phyloP scores from a whole-genome alignment of 768 basidiomycete genomes.

The Boletellus sp. region DNA sequence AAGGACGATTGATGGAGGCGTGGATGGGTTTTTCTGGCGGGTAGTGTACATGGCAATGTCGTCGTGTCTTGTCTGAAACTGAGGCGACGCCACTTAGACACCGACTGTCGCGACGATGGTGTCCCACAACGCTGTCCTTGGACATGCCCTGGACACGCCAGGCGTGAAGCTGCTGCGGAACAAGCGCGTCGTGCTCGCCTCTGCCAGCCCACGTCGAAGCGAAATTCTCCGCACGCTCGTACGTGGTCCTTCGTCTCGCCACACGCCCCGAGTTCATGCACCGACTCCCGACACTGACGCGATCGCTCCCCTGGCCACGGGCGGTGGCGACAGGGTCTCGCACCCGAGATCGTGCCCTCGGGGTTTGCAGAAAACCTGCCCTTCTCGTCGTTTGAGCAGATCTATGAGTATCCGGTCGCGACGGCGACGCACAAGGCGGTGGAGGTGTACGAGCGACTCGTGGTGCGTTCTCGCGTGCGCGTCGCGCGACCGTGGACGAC shows the following conservation, averaged over 20 bases:
- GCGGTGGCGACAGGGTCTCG: conserved; percentile 50
- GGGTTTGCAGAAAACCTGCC: conserved; percentile 78
- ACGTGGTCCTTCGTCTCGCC: conserved; percentile 21
- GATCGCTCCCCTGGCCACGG: too few species aligned
- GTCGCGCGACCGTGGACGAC: too few species aligned
- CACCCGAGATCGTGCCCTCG: conserved; percentile 70
- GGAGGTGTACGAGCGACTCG: conserved; percentile 84
- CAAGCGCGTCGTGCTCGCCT: conserved; percentile 82
- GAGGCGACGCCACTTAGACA: too few species aligned
- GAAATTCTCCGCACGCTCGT: conserved; percentile 81
- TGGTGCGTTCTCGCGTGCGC: conserved; percentile 54
- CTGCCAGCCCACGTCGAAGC: conserved; percentile 78
- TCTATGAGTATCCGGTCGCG: conserved; percentile 71
- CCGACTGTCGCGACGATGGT: conserved; percentile 3
- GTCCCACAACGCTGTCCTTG: conserved; percentile 49
- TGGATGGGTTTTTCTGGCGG: neutral
- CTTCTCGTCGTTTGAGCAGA: conserved; percentile 61
- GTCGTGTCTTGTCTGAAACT: too few species aligned
- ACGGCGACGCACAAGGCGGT: conserved; percentile 78
- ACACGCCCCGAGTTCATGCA: too few species aligned
- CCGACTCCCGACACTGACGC: too few species aligned
- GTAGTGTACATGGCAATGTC: neutral
- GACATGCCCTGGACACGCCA: conserved; percentile 61
- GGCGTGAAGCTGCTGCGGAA: conserved; percentile 62
- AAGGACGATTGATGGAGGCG: conserved; percentile 24